phyloP scores from a whole-genome alignment of 495 filamentous ascomycete genomes.

The Hypoxylon cercidicola region DNA sequence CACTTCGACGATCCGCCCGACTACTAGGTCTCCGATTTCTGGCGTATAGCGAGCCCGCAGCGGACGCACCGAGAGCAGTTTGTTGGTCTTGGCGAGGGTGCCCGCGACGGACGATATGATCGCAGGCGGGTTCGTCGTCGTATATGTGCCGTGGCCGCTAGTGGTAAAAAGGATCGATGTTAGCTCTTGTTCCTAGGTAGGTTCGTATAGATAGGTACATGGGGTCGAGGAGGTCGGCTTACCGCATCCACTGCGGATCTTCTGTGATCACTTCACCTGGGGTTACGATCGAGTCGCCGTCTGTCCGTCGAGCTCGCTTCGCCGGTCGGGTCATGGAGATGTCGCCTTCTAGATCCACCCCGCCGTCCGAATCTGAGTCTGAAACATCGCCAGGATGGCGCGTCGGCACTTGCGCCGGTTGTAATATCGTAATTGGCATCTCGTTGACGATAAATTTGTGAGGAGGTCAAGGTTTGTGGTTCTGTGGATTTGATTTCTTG shows the following conservation, averaged over 20 bases:
- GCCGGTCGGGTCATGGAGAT: slow-evolving; percentile 62
- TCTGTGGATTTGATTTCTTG: not conserved
- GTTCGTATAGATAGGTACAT: not conserved
- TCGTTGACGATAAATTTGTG: not conserved
- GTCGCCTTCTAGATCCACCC: slow-evolving; percentile 72
- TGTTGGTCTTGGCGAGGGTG: slow-evolving; percentile 90
- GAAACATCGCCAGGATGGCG: slow-evolving; percentile 16
- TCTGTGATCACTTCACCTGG: slow-evolving; percentile 89
- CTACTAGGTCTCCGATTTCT: slow-evolving; percentile 93
- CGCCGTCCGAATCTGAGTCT: slow-evolving; percentile 53
- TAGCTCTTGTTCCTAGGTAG: slow-evolving; percentile 7
- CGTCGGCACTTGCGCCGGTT: slow-evolving; percentile 33
- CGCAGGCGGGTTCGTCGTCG: slow-evolving; percentile 64
- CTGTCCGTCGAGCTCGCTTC: slow-evolving; percentile 43
- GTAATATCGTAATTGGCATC: slow-evolving; percentile 49
- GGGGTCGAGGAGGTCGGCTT: slow-evolving; percentile 41
- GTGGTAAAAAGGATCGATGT: not conserved
- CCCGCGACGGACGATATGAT: slow-evolving; percentile 91
- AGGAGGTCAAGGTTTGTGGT: slow-evolving; percentile 4
- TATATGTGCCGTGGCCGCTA: slow-evolving; percentile 86
- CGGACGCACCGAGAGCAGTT: slow-evolving; percentile 88
- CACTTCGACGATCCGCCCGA: slow-evolving; percentile 92
- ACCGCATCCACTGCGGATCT: slow-evolving; percentile 98
- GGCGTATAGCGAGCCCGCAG: slow-evolving; percentile 93
- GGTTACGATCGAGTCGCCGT: slow-evolving; percentile 71